A percentile compares a stretch with the other conserved stretches of the same genome.
These are phyloP conservation scores for Mycena chlorophos DNA, from an alignment of 768 basidiomycete genomes.

Conservation along the genomic window DNA sequence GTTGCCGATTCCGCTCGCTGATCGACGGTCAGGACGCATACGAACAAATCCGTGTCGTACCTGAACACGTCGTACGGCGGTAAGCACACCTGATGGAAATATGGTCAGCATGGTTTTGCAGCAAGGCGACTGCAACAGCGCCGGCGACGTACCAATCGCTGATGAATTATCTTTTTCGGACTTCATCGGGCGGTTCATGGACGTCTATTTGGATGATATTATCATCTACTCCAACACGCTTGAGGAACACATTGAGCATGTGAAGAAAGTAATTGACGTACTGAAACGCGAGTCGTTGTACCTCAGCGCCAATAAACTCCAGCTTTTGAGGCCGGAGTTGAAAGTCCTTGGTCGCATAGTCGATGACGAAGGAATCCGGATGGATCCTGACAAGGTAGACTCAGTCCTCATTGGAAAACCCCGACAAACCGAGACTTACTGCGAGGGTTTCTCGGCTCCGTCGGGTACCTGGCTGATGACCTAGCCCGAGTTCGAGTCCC, in stretches of 20 bases:
- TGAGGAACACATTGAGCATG: constrained; percentile 3
- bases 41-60: constrained; percentile 31
- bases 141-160: constrained; percentile 32
- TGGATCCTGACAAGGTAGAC: constrained; percentile 18
- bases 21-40: constrained; percentile 34
- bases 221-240: constrained; percentile 6
- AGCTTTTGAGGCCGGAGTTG: constrained; percentile 23
- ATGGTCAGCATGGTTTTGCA: too few species aligned
- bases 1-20: constrained; percentile 21
- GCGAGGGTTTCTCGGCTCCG: constrained; percentile 29
- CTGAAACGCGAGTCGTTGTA: constrained; percentile 29
- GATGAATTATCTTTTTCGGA: too few species aligned
- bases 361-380: constrained; percentile 28
- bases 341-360: constrained; percentile 32
- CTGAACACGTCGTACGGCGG: constrained; percentile 23
- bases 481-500: constrained; percentile 23
- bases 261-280: constrained; percentile 22
- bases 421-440: constrained; percentile 21
- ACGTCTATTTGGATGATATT: too few species aligned
- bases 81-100: not conserved
- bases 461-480: constrained; percentile 29
- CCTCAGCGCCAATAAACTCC: constrained; percentile 28
- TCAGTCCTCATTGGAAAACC: constrained; percentile 12
- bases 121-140: too few species aligned
- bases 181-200: too few species aligned